Evolutionary conservation across 331 rosid species (phyloP), one percentile per base, ranked within the genome.

Genomic region (Saraca asoca): DNA sequence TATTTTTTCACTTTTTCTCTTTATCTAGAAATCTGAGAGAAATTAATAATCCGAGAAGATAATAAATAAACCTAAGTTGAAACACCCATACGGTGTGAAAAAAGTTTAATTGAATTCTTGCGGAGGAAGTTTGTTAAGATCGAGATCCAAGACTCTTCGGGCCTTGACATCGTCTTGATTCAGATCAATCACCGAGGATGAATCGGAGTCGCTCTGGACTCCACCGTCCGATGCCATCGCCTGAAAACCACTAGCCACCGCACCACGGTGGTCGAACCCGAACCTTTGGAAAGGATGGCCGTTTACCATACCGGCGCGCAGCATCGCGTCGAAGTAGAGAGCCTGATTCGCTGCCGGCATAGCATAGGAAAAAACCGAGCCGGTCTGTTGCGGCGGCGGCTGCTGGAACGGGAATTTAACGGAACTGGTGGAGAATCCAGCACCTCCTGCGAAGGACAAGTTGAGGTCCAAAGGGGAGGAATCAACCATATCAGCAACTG

Each of bases 171-270:
- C 82, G 10, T 64, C 53, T 0, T 73, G 82, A 69, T 79, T 87
- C 76, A 81, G 81, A 77, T 88, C 96, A 16, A 94, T 67, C 8
- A 94, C 95, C 9, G 99, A 83, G 16, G 97, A 94, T 0, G 97
- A 88, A 12, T 88, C 97, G 8, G 99, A 94, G 15, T 88, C 97
- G 62, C 99, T 90, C 45, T 80, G 90, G 0, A 64, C 81, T 0
- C 85, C 80, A 0, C 76, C 38, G 29, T 58, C 13, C 9, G 49
- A 73, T 7, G 70, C 20, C 13, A 58, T 58, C 61, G 61, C 58
- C 37, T 35, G 86, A 7, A 65, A 44, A 0, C 73, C 83, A 17
- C 64, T 62, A 29, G 68, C 70, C 69, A 18, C 12, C 14, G 24
- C 57, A 6, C 29, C 55, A 9, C n/a, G 77, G 9, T 60, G 80